A percentile compares a stretch with the other conserved stretches of the same genome.
phyloP scores from a whole-genome alignment of 1,284 basidiomycete species.

The Sphaerobolus stellatus region DNA sequence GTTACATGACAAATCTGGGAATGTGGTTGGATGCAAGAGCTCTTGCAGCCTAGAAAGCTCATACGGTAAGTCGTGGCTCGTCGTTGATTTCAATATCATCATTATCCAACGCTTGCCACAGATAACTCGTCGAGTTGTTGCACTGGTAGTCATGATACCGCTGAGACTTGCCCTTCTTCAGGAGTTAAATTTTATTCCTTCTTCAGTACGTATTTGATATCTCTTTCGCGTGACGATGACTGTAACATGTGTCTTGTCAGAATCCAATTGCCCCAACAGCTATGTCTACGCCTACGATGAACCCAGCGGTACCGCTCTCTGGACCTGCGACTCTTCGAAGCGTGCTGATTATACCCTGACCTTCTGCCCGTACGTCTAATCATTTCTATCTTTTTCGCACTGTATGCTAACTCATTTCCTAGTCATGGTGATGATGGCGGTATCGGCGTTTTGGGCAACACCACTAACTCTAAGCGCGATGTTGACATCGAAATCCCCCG shows the following conservation, averaged over 20 bases:
- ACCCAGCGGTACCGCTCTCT: slow-evolving; percentile 25
- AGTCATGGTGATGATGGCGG: no score
- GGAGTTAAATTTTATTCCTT: slow-evolving; percentile 49
- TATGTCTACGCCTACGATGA: slow-evolving; percentile 34
- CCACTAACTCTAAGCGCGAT: no score
- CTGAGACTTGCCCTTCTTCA: slow-evolving; percentile 49
- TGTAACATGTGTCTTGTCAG: no score
- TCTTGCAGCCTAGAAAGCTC: slow-evolving; percentile 56
- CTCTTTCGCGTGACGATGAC: no score
- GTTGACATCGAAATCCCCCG: no score
- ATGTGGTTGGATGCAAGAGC: slow-evolving; percentile 56
- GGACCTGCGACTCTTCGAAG: slow-evolving; percentile 18
- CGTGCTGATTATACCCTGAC: slow-evolving; percentile 26
- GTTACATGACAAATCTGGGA: slow-evolving; percentile 45
- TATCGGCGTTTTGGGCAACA: no score
- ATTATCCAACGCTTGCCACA: slow-evolving; percentile 15
- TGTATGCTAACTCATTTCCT: no score
- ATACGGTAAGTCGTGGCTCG: slow-evolving; percentile 29
- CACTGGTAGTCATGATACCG: slow-evolving; percentile 49
- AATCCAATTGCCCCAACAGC: slow-evolving; percentile 22
- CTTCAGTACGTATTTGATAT: slow-evolving; percentile 45
- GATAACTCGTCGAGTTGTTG: slow-evolving; percentile 56
- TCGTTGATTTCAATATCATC: slow-evolving; percentile 13
- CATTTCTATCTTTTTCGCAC: no score
- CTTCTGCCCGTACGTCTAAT: no score